phyloP scores from a whole-genome alignment of 2,329 filamentous ascomycete genomes.

The Nemania abortiva region DNA sequence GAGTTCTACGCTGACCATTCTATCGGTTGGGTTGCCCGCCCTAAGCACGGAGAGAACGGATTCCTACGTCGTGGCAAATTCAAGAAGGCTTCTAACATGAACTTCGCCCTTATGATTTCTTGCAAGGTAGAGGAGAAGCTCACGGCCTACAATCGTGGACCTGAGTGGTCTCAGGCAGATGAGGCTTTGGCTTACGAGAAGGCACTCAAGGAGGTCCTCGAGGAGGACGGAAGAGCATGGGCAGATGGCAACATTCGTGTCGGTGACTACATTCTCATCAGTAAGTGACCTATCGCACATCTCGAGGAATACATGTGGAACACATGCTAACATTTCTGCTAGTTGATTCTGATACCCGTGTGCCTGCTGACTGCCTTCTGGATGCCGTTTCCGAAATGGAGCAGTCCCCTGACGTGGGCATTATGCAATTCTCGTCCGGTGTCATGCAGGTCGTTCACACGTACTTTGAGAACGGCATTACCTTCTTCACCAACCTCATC shows the following conservation, averaged over 20 bases:
- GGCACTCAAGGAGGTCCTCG: slow-evolving; percentile 62
- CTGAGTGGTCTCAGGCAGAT: slow-evolving; percentile 58
- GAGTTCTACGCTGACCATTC: slow-evolving; percentile 77
- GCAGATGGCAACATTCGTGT: slow-evolving; percentile 71
- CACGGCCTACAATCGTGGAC: slow-evolving; percentile 58
- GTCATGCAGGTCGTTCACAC: slow-evolving; percentile 81
- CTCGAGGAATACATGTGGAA: background rate
- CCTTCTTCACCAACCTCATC: slow-evolving; percentile 83
- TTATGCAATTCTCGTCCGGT: slow-evolving; percentile 78
- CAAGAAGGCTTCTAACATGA: slow-evolving; percentile 83
- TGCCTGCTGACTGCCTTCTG: slow-evolving; percentile 75
- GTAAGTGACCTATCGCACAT: slow-evolving; percentile 39
- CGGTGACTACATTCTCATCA: slow-evolving; percentile 73
- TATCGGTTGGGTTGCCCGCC: slow-evolving; percentile 77
- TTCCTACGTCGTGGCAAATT: slow-evolving; percentile 72
- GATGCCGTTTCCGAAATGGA: slow-evolving; percentile 80
- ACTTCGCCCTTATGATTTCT: slow-evolving; percentile 73
- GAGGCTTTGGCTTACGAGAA: slow-evolving; percentile 63
- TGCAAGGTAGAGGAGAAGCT: slow-evolving; percentile 73
- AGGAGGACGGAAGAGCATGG: slow-evolving; percentile 67
- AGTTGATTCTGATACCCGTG: slow-evolving; percentile 76
- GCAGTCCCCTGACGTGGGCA: slow-evolving; percentile 75
- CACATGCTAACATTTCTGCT: slow-evolving; percentile 28
- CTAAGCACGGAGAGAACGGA: slow-evolving; percentile 71
- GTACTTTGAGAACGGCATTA: slow-evolving; percentile 78